Conservation (phyloP, 1,284 basidiomycete genomes). For the Acaromyces ingoldii region DNA sequence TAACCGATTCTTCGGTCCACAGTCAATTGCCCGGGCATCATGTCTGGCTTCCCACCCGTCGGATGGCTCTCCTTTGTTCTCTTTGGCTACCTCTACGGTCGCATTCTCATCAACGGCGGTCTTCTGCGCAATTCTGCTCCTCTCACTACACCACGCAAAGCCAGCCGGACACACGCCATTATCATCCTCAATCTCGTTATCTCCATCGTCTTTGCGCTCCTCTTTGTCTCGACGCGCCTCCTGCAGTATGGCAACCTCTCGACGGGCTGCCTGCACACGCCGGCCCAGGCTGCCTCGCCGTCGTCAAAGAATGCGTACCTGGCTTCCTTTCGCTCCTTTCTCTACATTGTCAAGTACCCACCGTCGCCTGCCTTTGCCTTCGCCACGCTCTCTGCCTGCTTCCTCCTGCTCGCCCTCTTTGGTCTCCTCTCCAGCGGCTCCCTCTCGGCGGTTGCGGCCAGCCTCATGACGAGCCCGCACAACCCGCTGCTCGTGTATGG, state of each 20-base stretch:
- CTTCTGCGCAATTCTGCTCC: too few relatives aligned
- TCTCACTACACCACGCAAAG: too few relatives aligned
- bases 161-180: slow-evolving; percentile 1
- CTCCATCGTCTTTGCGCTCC: slow-evolving; percentile 11
- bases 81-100: slow-evolving; percentile 32
- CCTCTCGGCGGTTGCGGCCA: not conserved
- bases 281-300: slow-evolving; percentile 10
- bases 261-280: slow-evolving; percentile 26
- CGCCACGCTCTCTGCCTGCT: slow-evolving; percentile 25
- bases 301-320: slow-evolving; percentile 23
- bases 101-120: slow-evolving; percentile 17
- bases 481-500: slow-evolving; percentile 16
- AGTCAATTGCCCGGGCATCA: slow-evolving; percentile 6
- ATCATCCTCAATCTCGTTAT: not conserved
- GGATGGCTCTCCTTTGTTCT: slow-evolving; percentile 36
- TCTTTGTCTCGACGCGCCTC: slow-evolving; percentile 29
- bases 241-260: slow-evolving; percentile 34
- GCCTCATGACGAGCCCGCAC: slow-evolving; percentile 4
- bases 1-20: not conserved
- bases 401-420: slow-evolving; percentile 26
- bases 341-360: slow-evolving; percentile 39
- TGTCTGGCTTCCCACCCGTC: slow-evolving; percentile 36
- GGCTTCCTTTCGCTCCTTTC: slow-evolving; percentile 18
- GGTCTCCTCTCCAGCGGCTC: slow-evolving; percentile 6
- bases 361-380: slow-evolving; percentile 31